Base-by-base conservation (phyloP, 2,329 filamentous ascomycete species). In the Penicillium sp. region DNA sequence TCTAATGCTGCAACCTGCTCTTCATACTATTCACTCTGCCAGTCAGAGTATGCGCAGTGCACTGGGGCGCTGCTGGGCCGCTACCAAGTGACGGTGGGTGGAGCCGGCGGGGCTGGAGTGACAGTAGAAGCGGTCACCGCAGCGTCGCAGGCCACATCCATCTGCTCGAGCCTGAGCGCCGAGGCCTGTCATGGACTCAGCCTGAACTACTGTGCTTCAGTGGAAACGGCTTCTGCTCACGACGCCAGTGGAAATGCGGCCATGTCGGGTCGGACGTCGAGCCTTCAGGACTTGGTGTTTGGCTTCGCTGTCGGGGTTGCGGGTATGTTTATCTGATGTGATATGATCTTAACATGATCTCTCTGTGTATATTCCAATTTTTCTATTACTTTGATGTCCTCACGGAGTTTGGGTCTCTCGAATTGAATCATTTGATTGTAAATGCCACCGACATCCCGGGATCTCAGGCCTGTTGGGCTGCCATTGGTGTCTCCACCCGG, bases 21-120 rank as follows among this genome's bases (percentile, higher is more conserved):
- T 25, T 76, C 76, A 43, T 80, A 80, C 66, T 82, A 80, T 68
- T 77, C 76, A 30, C 69, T 70, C 50, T 82, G 80, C 53, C 74
- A 79, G 62, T 72, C 68, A 36, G 74, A 80, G 48, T 79, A 72
- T 48, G 64, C 71, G 7, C 67, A 63, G 24, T 79, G 76, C 57
- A 71, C 75, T 7, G 67, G 65, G 4, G 64, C 74, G 27, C 69
- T 82, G 53, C 77, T 75, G 24, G 77, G 74, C n/a, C 73, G 72
- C 2, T 75, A 78, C 47, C 79, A 76, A 25, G 78, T 82, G 27
- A 82, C 80, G 1, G 69, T 82, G 22, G 74, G 67, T 2, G 79
- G 75, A 8, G 69, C 69, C 2, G 63, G 62, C 16, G 78, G 76
- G n/a, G 75, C 68, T 14, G 79, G 79, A 14, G 72, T 76, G 10